A percentile compares a stretch with the other conserved stretches of the same genome.
These are phyloP conservation scores for Trichothecium sympodiale DNA, from an alignment of 2,329 filamentous ascomycete genomes.

Conservation along the genomic window DNA sequence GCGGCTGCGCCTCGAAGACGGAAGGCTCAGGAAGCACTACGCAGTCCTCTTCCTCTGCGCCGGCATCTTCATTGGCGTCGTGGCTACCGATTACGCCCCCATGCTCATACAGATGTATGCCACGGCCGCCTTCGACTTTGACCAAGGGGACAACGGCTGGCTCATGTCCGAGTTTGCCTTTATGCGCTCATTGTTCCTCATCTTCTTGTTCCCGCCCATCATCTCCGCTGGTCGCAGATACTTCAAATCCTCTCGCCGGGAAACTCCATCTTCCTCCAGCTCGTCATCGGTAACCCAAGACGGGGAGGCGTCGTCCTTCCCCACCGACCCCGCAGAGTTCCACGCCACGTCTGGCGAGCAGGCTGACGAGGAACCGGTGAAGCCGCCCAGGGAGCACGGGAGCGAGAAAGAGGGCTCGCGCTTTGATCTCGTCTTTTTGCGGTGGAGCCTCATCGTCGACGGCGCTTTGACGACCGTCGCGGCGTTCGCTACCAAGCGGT, in stretches of 20 bases:
- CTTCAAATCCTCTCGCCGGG: not conserved
- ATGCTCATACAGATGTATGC: slow-evolving; percentile 50
- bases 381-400: slow-evolving; percentile 14
- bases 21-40: slow-evolving; percentile 41
- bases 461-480: slow-evolving; percentile 52
- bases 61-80: slow-evolving; percentile 56
- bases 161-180: slow-evolving; percentile 45
- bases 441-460: slow-evolving; percentile 55
- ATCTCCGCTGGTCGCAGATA: slow-evolving; percentile 31
- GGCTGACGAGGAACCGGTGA: slow-evolving; percentile 32
- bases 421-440: slow-evolving; percentile 58
- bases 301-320: slow-evolving; percentile 12
- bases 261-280: too few relatives aligned
- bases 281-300: not conserved
- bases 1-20: slow-evolving; percentile 37
- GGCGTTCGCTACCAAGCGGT: slow-evolving; percentile 48
- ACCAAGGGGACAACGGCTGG: slow-evolving; percentile 43
- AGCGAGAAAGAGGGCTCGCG: slow-evolving; percentile 33
- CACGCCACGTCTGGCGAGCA: slow-evolving; percentile 28
- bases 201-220: slow-evolving; percentile 41
- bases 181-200: slow-evolving; percentile 42
- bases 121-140: slow-evolving; percentile 42
- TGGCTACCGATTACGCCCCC: slow-evolving; percentile 57
- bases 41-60: slow-evolving; percentile 52
- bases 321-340: slow-evolving; percentile 26